Evolutionary conservation across 129 eudicot species (phyloP).

Genomic region (Rutidosis leptorrhynchoides): DNA sequence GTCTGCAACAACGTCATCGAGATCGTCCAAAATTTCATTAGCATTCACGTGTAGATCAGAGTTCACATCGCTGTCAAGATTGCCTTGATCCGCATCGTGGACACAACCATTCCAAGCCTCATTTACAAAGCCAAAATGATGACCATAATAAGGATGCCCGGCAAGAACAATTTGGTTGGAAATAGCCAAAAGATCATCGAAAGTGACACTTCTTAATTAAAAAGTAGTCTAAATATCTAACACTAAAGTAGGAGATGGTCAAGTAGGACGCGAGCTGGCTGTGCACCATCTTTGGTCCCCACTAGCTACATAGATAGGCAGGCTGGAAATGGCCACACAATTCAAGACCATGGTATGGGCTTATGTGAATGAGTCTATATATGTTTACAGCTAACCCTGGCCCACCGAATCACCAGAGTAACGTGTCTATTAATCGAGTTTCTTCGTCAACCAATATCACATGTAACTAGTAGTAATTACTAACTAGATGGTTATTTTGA

Average conservation of each 20-base stretch:
- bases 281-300: constrained; percentile 10
- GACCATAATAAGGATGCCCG: too few relatives aligned
- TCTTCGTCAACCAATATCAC: constrained; percentile 14
- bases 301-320: constrained; percentile 1
- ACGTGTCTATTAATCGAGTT: background rate
- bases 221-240: background rate
- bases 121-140: too few relatives aligned
- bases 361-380: background rate
- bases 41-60: too few relatives aligned
- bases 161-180: too few relatives aligned
- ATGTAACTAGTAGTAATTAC: too few relatives aligned
- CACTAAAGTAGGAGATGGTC: background rate
- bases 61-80: too few relatives aligned
- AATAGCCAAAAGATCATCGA: too few relatives aligned
- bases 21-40: too few relatives aligned
- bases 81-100: too few relatives aligned
- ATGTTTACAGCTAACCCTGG: constrained; percentile 21
- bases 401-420: background rate
- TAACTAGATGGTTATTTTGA: background rate
- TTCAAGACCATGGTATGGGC: constrained; percentile 22
- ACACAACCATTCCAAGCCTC: too few relatives aligned
- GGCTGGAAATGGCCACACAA: constrained; percentile 9
- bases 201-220: background rate
- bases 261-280: constrained; percentile 6
- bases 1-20: too few relatives aligned